Evolutionary conservation across 768 basidiomycete species (phyloP).

Genomic region (Postia placenta): DNA sequence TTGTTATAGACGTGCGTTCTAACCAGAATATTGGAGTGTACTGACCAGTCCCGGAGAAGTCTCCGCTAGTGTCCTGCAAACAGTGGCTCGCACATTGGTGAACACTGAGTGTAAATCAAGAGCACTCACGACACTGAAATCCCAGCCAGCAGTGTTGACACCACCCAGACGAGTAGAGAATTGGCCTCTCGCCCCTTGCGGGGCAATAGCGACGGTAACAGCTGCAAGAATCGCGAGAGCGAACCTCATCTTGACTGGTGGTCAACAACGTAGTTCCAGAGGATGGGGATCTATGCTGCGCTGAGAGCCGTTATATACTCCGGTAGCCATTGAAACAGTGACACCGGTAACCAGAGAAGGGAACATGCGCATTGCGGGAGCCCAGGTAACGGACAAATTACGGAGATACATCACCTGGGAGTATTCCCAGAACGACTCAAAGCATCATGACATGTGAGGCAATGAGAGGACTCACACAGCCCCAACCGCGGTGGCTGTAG

Average conservation of each 20-base stretch:
- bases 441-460: too few species aligned
- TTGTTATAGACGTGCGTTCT: not conserved
- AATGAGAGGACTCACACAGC: too few species aligned
- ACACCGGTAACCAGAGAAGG: not conserved
- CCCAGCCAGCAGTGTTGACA: constrained; percentile 45
- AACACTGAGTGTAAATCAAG: not conserved
- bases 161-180: constrained; percentile 36
- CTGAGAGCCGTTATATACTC: not conserved
- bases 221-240: not conserved
- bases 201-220: not conserved
- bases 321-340: not conserved
- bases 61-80: constrained; percentile 34
- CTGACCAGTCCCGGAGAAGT: constrained; percentile 31
- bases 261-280: not conserved
- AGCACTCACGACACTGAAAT: constrained; percentile 35
- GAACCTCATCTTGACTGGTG: not conserved
- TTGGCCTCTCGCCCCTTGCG: not conserved
- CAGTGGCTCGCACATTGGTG: too few species aligned
- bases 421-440: too few species aligned
- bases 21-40: not conserved
- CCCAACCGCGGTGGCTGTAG: too few species aligned
- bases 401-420: not conserved
- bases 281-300: not conserved
- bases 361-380: not conserved
- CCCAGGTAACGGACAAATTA: not conserved